Evolutionary conservation across 305 asterid species (phyloP), one percentile per base, ranked within the genome.

Genomic region (Rubia tinctorum): DNA sequence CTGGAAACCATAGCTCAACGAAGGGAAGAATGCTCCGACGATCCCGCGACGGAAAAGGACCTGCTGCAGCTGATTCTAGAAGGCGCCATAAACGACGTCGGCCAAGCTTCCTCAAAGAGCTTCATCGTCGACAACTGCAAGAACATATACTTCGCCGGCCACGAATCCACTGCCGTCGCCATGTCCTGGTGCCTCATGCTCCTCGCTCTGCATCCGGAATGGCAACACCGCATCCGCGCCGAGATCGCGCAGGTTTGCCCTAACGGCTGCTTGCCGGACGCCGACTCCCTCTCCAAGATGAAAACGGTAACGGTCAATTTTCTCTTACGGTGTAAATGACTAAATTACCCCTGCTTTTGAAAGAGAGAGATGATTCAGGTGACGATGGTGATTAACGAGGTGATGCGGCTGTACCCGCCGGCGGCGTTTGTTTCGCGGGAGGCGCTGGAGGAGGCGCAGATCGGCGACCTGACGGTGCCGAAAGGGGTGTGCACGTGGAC

Each of bases 351-450:
- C 34, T 30, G 3, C 2, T 3, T 30, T 3, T 30, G 34, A 30
- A 1, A 3, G 34, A 30, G 34, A 30, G 34, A 30, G 34, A 3
- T 30, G 34, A 30, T 30, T 30, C 67, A 91, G 97, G 86, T 85
- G 39, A 85, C 91, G 0, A 92, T 90, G 95, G 97, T 88, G 76
- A 85, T 92, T 42, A 90, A 90, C 55, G 97, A 92, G 78, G 95
- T 84, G 69, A 70, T 90, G 47, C 78, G 97, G 43, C 70, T 92
- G n/a, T 92, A 92, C 64, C 96, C 97, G 8, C 97, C 95, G 4
- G 97, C 91, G 20, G 97, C 97, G 53, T 90, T 92, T 44, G 95
- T 92, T 76, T 90, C 97, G 2, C 79, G 97, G 75, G 97, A 92
- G 75, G 93, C 91, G n/a, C 90, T 92, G n/a, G 80, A 88, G 71